These are phyloP conservation scores for Talaromyces liani DNA, from an alignment of 495 filamentous ascomycete genomes.

Conservation along the genomic window DNA sequence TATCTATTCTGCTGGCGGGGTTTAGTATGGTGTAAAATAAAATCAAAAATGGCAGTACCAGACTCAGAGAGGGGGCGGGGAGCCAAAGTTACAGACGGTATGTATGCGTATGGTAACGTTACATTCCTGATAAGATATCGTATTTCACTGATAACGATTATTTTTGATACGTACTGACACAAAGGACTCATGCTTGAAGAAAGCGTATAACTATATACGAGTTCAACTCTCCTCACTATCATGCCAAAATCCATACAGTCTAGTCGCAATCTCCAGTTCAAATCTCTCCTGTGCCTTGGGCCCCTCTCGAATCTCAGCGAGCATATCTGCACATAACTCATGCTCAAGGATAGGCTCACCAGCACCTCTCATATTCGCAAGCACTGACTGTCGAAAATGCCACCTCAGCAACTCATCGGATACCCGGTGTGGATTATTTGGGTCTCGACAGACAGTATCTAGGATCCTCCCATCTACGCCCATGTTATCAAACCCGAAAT, in stretches of 20 bases:
- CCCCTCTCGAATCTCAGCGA: constrained; percentile 26
- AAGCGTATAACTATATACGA: neutral
- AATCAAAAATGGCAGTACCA: neutral
- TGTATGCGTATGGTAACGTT: neutral
- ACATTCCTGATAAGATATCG: neutral
- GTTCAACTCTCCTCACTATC: neutral
- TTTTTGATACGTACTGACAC: neutral
- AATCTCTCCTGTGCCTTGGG: constrained; percentile 24
- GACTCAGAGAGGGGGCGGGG: neutral
- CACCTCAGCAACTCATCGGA: constrained; percentile 29
- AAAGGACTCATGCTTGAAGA: neutral
- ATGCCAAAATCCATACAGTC: constrained; percentile 9
- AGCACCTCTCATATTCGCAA: constrained; percentile 27
- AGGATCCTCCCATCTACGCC: constrained; percentile 24
- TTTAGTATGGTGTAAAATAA: constrained; percentile 2
- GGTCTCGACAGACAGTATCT: constrained; percentile 19
- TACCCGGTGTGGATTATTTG: constrained; percentile 23
- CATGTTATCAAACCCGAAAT: neutral
- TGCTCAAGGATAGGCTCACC: constrained; percentile 32
- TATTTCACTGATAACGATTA: neutral
- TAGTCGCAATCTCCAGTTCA: constrained; percentile 29
- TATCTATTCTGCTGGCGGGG: neutral
- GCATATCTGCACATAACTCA: constrained; percentile 34
- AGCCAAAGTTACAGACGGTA: neutral
- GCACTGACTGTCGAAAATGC: constrained; percentile 35